Conservation (phyloP, 2,329 filamentous ascomycete genomes). For the Phaeosphaeriaceae sp. region DNA sequence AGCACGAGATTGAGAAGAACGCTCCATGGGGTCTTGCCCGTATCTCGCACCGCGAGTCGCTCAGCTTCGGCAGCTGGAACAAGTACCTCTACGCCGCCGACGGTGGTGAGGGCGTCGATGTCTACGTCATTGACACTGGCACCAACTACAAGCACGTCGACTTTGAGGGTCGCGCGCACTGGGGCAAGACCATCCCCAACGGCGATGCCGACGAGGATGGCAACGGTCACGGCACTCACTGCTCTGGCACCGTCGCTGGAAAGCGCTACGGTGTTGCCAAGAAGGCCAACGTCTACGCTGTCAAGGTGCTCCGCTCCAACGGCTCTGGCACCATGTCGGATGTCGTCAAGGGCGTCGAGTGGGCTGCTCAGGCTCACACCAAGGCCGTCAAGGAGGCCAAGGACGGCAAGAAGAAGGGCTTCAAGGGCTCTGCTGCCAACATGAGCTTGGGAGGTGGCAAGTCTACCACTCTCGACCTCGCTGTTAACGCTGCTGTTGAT, state of each 20-base stretch:
- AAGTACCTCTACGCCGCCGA: slow-evolving; percentile 94
- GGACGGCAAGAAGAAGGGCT: slow-evolving; percentile 89
- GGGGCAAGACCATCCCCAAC: slow-evolving; percentile 94
- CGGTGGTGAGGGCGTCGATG: slow-evolving; percentile 96
- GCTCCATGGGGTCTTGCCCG: slow-evolving; percentile 98
- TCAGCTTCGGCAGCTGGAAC: slow-evolving; percentile 94
- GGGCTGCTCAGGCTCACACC: slow-evolving; percentile 80
- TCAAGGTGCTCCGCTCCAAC: slow-evolving; percentile 98
- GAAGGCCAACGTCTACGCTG: slow-evolving; percentile 95
- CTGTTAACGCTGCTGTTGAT: slow-evolving; percentile 91
- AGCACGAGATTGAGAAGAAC: slow-evolving; percentile 78
- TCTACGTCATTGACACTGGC: slow-evolving; percentile 98
- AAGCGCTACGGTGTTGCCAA: slow-evolving; percentile 99
- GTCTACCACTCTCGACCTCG: slow-evolving; percentile 87
- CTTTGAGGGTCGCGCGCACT: slow-evolving; percentile 93
- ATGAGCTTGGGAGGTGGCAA: slow-evolving; percentile 99
- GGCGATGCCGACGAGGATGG: slow-evolving; percentile 89
- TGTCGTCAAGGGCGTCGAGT: slow-evolving; percentile 98
- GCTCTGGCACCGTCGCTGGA: slow-evolving; percentile 95
- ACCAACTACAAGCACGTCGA: slow-evolving; percentile 94
- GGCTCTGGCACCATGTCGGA: slow-evolving; percentile 98
- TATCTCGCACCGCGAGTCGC: slow-evolving; percentile 89
- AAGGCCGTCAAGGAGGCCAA: slow-evolving; percentile 80
- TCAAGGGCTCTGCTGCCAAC: slow-evolving; percentile 99
- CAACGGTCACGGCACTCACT: slow-evolving; percentile 98